Evolutionary conservation across 2,329 filamentous ascomycete genomes (phyloP), one percentile per base, ranked within the genome.

Genomic region (Samsoniella hepiali): DNA sequence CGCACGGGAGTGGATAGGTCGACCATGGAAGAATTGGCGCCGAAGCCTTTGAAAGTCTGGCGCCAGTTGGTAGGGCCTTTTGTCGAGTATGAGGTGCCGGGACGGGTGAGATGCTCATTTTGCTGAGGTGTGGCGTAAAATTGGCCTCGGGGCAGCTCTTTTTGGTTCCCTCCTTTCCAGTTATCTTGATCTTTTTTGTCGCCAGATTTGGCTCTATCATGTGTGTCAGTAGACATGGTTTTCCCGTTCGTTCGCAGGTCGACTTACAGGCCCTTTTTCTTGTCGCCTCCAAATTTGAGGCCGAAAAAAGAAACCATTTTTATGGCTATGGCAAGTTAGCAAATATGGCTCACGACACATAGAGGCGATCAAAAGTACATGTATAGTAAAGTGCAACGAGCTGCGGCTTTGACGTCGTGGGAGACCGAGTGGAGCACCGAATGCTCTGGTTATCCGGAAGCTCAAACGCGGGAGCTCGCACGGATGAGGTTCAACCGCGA

Each of bases 261-360:
- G 47, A 65, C 72, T 69, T 72, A 78, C 82, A 78, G 72, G n/a
- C 75, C 81, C 79, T 83, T 84, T 73, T 85, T 86, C 75, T 81
- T 85, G 66, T 83, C 81, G 68, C 78, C 77, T 57, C 82, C 81
- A 65, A 85, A 76, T 71, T 81, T 84, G 70, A 86, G 74, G 57
- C 83, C 83, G 66, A 86, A 85, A 67, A 86, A 84, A 2, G 84
- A 85, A 29, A 86, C 84, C 84, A 86, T 86, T 62, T 64, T 66
- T 67, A 63, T 50, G 38, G 22, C 45, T 45, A 4, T 54, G 17
- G 73, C 17, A 47, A 27, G 45, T 65, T 34, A 50, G 44, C 13
- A n/a, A 32, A 11, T 10, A 29, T 50, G 31, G 36, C 7, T 31
- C 2, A n/a, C 27, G 34, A 27, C 15, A 22, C 27, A 27, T 8